Evolutionary conservation across 371 early-diverging fungal genomes (phyloP), one percentile per base, ranked within the genome.

Genomic region (Basidiobolus meristosporus): DNA sequence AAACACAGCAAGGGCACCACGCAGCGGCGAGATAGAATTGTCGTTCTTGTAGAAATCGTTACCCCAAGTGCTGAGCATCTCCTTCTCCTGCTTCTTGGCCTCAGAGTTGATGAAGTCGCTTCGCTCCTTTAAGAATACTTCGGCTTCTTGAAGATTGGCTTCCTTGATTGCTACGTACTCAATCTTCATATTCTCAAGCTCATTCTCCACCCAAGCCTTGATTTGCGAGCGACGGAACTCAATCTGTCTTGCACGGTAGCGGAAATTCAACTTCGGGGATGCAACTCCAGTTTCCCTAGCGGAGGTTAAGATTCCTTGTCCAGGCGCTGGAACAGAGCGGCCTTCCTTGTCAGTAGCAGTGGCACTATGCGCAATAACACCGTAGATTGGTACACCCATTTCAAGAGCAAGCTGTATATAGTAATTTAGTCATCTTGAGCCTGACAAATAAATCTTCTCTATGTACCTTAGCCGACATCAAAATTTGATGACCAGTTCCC

Each of bases 301-400:
- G 22, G 92, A 88, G 34, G 95, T 90, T 47, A 93, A 60, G 39
- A 92, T 80, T 65, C 92, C 91, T 54, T 90, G 85, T 46, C 91
- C 92, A 47, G 95, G 95, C 37, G 92, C 92, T 18, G 92, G 95
- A 15, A 91, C 77, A 12, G 88, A 87, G 46, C 91, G 82, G 36
- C 92, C 91, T 68, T 90, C 85, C 72, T 93, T 93, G 62, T 93
- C 95, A 38, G 87, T 83, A 31, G 95, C 90, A 41, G 92, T 91
- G 65, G 80, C 86, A 47, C 83, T 84, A 42, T 79, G 65, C 38
- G 85, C 92, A 50, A 93, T 64, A 47, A 93, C 79, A 67, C 82
- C 91, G 43, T 90, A 89, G 50, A 93, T 78, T 15, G 95, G 92
- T 26, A 82, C 82, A 53, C 92, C 95, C 73, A 93, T 92, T 59